Percentiles rank a stretch among this genome's conserved stretches.
Conservation (phyloP, 1,284 basidiomycete species). For the Marasmius tenuissimus region DNA sequence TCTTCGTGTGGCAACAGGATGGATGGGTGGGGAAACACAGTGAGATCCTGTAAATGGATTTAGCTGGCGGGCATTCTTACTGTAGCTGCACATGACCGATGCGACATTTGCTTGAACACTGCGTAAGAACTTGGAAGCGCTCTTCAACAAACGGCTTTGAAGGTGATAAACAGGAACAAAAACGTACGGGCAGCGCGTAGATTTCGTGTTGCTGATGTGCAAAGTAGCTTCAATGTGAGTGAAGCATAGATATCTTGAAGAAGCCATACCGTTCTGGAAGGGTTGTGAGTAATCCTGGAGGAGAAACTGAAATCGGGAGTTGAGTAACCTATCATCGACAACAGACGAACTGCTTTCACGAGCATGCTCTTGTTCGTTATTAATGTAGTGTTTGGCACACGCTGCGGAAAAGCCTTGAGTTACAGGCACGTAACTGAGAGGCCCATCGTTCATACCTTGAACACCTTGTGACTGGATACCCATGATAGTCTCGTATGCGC, state of each 20-base stretch:
- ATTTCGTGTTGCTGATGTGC: conserved; percentile 51
- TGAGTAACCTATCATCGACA: conserved; percentile 59
- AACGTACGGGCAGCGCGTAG: conserved; percentile 48
- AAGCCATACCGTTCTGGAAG: conserved; percentile 28
- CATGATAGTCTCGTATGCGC: conserved; percentile 53
- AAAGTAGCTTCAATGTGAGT: background rate
- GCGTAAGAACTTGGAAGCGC: conserved; percentile 49
- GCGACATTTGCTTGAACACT: conserved; percentile 68
- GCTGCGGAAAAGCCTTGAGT: conserved; percentile 20
- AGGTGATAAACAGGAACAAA: background rate
- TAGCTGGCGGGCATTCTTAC: conserved; percentile 26
- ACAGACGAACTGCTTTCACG: conserved; percentile 53
- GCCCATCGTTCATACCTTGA: conserved; percentile 31
- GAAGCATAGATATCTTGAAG: conserved; percentile 5
- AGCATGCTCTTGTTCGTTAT: conserved; percentile 64
- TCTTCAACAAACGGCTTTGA: conserved; percentile 11
- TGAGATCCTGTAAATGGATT: too few relatives aligned
- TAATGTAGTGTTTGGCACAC: conserved; percentile 63
- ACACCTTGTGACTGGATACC: conserved; percentile 68
- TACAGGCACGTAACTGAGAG: background rate
- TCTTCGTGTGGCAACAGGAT: conserved; percentile 25
- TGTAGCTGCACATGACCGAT: conserved; percentile 72
- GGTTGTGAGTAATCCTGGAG: background rate
- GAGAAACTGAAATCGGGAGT: background rate
- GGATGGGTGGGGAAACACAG: too few relatives aligned